Evolutionary conservation across 805 yeast genomes (phyloP).

Genomic region (Spathaspora hagerdaliae): DNA sequence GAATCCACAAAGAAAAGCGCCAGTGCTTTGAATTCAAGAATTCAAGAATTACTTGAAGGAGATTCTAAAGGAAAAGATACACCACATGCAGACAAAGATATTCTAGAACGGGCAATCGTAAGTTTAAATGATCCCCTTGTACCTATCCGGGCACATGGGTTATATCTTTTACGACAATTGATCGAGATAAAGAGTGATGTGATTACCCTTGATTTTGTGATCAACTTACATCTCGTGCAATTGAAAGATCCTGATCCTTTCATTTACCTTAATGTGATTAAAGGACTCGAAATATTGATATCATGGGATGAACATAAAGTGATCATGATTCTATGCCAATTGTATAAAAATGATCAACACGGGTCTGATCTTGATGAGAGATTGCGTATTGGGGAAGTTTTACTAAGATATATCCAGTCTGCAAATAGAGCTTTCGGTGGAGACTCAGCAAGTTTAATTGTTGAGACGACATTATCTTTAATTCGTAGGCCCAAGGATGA

Average conservation of each 20-base stretch:
- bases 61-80: constrained; percentile 16
- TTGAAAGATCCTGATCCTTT: constrained; percentile 81
- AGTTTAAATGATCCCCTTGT: constrained; percentile 73
- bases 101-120: constrained; percentile 56
- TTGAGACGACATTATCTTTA: constrained; percentile 37
- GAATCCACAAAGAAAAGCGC: constrained; percentile 12
- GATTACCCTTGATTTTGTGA: constrained; percentile 48
- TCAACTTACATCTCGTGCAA: constrained; percentile 59
- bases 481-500: constrained; percentile 24
- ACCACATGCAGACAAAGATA: constrained; percentile 31
- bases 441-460: constrained; percentile 36
- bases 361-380: constrained; percentile 53
- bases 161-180: constrained; percentile 58
- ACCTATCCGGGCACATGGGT: constrained; percentile 85
- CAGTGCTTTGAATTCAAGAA: constrained; percentile 25
- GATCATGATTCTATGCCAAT: constrained; percentile 29
- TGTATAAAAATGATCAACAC: constrained; percentile 29
- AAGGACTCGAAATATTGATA: constrained; percentile 65
- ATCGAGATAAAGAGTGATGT: constrained; percentile 48
- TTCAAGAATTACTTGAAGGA: constrained; percentile 24
- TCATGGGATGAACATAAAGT: constrained; percentile 37
- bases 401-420: constrained; percentile 53
- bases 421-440: constrained; percentile 49
- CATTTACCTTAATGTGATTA: constrained; percentile 79
- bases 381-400: constrained; percentile 80